Evolutionary conservation across 768 basidiomycete genomes (phyloP), one percentile per base, ranked within the genome.

Genomic region (Clathrus columnatus): DNA sequence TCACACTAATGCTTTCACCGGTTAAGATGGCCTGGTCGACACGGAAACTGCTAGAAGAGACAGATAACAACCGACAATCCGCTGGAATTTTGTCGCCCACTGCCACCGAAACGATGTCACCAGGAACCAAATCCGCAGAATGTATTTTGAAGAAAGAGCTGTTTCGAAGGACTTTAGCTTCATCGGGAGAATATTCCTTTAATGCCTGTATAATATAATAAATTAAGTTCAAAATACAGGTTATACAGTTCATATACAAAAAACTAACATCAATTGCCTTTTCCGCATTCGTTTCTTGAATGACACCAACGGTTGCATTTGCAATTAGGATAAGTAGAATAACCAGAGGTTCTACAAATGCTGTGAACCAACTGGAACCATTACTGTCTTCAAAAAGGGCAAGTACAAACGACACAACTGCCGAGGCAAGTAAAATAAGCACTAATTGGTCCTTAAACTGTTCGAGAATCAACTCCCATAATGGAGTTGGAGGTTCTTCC

Each of bases 371-470:
- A 56, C 75, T 76, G 56, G 83, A 74, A 7, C 56, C 57, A 17
- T 54, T 57, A 1, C 81, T 74, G 56, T 87, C 83, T 65, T 99
- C 95, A 55, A 98, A 74, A 28, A 95, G 69, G 7, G 95, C 95
- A 41, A 99, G 76, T 14, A 94, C 75, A 69, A 99, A 94, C 8
- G 95, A 98, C 61, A 98, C 78, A 45, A 89, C 84, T 11, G 95
- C 95, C 1, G 93, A 96, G 2, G 80, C 93, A 46, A 99, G 85
- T 29, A 99, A 80, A 65, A 99, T 98, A 60, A 99, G 84, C 42
- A 99, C 95, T 26, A 99, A 82, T 70, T 96, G 92, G 72, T 99
- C 95, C 75, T 98, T 87, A 78, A 99, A 99, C 72, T 99, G 95
- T 62, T 96, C 93, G n/a, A 99, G 78, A 57, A 99, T 86, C 58